Evolutionary conservation across 371 early-diverging fungal genomes (phyloP).

Genomic region (Funneliformis caledonium): DNA sequence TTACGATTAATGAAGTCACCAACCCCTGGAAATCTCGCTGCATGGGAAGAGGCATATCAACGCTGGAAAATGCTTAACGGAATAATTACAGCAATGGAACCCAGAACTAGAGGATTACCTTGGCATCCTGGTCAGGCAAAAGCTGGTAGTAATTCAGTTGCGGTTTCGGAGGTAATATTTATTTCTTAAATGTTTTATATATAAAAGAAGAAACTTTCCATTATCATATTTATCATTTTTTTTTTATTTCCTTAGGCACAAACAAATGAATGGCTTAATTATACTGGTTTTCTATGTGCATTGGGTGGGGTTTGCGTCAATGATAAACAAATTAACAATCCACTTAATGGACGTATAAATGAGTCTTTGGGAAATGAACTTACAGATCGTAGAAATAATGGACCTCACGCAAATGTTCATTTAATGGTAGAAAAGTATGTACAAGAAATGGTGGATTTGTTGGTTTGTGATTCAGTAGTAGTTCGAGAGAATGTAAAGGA

Average conservation of each 20-base stretch:
- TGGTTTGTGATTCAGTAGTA: slow-evolving; percentile 82
- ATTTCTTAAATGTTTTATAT: not conserved
- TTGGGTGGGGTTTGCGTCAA: slow-evolving; percentile 77
- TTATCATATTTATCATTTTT: not conserved
- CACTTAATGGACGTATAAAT: slow-evolving; percentile 32
- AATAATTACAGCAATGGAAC: slow-evolving; percentile 54
- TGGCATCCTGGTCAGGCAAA: slow-evolving; percentile 24
- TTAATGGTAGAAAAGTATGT: slow-evolving; percentile 82
- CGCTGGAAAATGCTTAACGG: slow-evolving; percentile 75
- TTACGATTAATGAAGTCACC: slow-evolving; percentile 71
- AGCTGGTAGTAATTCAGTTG: slow-evolving; percentile 24
- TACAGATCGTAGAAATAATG: slow-evolving; percentile 42
- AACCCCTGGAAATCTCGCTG: slow-evolving; percentile 79
- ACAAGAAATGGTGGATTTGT: slow-evolving; percentile 83
- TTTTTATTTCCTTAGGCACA: slow-evolving; percentile 8
- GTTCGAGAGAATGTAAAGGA: slow-evolving; percentile 93
- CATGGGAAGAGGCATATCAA: slow-evolving; percentile 86
- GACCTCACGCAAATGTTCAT: slow-evolving; percentile 45
- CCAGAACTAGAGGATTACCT: not conserved
- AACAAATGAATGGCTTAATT: slow-evolving; percentile 71
- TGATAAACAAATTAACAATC: slow-evolving; percentile 43
- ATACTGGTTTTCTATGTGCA: slow-evolving; percentile 85
- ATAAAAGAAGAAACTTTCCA: not conserved
- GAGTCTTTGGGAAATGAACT: slow-evolving; percentile 48
- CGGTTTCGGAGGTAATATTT: slow-evolving; percentile 25